These are phyloP conservation scores for Baorangia bicolor DNA, from an alignment of 768 basidiomycete genomes.

Conservation along the genomic window DNA sequence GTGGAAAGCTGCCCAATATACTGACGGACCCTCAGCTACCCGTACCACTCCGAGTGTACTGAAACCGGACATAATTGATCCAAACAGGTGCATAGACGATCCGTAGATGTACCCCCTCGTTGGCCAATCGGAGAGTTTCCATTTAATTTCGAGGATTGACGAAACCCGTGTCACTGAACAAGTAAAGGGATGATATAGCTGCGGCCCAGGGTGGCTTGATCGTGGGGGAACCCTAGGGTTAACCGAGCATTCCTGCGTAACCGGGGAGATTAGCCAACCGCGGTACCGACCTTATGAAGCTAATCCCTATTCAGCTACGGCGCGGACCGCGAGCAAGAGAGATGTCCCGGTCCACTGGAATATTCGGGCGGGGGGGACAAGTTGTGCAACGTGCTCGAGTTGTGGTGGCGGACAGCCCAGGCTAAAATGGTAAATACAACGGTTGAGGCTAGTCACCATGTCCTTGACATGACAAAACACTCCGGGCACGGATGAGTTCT, in stretches of 20 bases:
- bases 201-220: neutral
- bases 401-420: neutral
- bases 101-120: neutral
- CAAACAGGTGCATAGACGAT: neutral
- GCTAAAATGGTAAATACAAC: neutral
- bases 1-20: neutral
- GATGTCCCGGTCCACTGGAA: slow-evolving; percentile 6
- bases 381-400: neutral
- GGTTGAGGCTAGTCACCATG: neutral
- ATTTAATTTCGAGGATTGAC: slow-evolving; percentile 6
- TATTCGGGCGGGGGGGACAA: neutral
- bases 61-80: slow-evolving; percentile 5
- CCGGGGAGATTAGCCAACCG: slow-evolving; percentile 2
- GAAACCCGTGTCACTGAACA: neutral
- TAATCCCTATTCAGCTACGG: neutral
- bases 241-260: slow-evolving; percentile 9
- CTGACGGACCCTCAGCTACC: neutral
- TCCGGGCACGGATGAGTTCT: neutral
- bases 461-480: neutral
- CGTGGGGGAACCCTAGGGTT: neutral
- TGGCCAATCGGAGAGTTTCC: slow-evolving; percentile 1
- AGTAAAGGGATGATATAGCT: neutral
- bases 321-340: neutral
- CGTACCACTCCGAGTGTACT: neutral
- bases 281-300: slow-evolving; percentile 7